phyloP scores from a whole-genome alignment of 352 stramenopile species.

The Phytophthora sp. region DNA sequence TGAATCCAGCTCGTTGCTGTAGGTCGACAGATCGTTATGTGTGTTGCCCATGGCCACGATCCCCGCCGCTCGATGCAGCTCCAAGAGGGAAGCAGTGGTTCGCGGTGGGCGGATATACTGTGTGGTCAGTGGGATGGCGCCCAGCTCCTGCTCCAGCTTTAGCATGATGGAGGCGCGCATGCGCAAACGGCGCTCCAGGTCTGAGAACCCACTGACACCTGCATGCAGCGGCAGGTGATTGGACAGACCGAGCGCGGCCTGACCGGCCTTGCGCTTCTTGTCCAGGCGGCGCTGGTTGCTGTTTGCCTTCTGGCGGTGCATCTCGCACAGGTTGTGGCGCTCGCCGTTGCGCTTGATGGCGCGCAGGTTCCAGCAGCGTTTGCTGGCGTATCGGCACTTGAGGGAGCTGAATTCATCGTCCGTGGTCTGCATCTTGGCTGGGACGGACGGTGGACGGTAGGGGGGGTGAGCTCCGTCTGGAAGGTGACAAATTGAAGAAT shows the following conservation, averaged over 20 bases:
- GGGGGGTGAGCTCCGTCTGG: conserved; percentile 8
- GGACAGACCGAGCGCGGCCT: conserved; percentile 39
- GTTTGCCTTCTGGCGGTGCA: conserved; percentile 85
- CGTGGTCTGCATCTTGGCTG: conserved; percentile 22
- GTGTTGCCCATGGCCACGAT: conserved; percentile 29
- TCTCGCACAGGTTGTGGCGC: conserved; percentile 85
- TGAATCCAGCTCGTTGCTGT: conserved; percentile 26
- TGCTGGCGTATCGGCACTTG: conserved; percentile 84
- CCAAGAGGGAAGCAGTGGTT: conserved; percentile 23
- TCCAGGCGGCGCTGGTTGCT: conserved; percentile 83
- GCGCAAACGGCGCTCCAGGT: conserved; percentile 41
- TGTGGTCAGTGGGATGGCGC: conserved; percentile 33
- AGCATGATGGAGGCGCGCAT: conserved; percentile 46
- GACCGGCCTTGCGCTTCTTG: conserved; percentile 70
- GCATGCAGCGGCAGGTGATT: conserved; percentile 33
- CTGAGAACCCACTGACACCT: conserved; percentile 19
- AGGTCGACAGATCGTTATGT: neutral
- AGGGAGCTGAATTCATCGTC: conserved; percentile 49
- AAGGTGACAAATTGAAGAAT: conserved; percentile 41
- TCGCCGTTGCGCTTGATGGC: conserved; percentile 86
- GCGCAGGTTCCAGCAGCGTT: conserved; percentile 81
- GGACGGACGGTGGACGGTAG: neutral
- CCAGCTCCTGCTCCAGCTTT: conserved; percentile 47
- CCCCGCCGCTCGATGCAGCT: conserved; percentile 38
- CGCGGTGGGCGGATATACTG: conserved; percentile 40